Base-by-base conservation (phyloP, 2,329 filamentous ascomycete genomes). In the Thelonectria rubi region DNA sequence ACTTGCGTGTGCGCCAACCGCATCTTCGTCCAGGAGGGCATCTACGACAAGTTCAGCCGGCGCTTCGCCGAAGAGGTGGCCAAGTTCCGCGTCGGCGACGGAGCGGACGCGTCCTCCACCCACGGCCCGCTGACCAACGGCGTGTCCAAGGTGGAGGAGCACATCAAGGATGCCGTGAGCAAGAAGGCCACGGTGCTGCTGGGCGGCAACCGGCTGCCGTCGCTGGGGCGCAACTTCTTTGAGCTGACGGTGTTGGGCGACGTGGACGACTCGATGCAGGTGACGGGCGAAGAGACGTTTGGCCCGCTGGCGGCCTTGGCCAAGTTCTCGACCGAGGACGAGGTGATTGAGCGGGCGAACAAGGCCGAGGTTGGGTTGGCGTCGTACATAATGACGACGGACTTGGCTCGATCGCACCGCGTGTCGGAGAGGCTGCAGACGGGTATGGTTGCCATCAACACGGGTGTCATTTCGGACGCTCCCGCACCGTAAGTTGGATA, bases 1-100 rank as follows among this genome's bases (percentile, higher is more conserved):
- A 97, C 93, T 0, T 97, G 93, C 75, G 92, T 97, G 12, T 92
- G 90, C 71, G 90, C 90, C 5, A 93, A 94, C 78, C 83, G 91
- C n/a, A 84, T 93, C 63, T 92, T 88, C 74, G 83, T 93, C 5
- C 91, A 93, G 76, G 80, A 82, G 39, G 86, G 84, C 57, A 85
- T 93, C 73, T 91, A 93, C 77, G 88, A 92, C 68, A 79, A 82
- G 42, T 93, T 93, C 69, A 83, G 85, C 3, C 70, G 80, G 49
- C 85, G 84, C 42, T 85, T 93, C 62, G 84, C 86, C n/a, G 87
- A 85, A 63, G 88, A 89, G 71, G 90, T 93, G 46, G 84, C 84
- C 71, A 78, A 75, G 15, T 92, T 93, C 81, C 88, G 85, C 70
- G 86, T 93, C 57, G 91, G 90, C 42, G 81, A 85, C 32, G 63